A percentile compares a stretch with the other conserved stretches of the same genome.
phyloP scores from a whole-genome alignment of 169 alveolate genomes.

The Plasmodium malariae region DNA sequence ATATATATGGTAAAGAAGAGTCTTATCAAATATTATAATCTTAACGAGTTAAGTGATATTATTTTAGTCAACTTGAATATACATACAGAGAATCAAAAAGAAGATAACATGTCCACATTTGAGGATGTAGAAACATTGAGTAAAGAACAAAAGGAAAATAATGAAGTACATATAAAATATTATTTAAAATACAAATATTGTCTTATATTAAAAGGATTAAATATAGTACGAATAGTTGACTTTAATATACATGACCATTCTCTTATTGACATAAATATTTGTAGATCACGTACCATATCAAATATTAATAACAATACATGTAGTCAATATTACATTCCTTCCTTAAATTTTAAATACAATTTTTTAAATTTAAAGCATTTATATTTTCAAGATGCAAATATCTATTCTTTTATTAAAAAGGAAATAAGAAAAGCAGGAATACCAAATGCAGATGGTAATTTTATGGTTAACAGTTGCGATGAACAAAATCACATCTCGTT shows the following conservation, averaged over 20 bases:
- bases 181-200: conserved; percentile 24
- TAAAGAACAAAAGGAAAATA: background rate
- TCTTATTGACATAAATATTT: conserved; percentile 1
- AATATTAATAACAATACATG: background rate
- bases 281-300: background rate
- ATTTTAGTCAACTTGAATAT: conserved; percentile 7
- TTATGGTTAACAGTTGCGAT: no score
- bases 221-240: conserved; percentile 3
- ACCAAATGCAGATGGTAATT: no score
- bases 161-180: background rate
- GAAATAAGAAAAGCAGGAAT: conserved; percentile 4
- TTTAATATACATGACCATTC: conserved; percentile 25
- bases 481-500: no score
- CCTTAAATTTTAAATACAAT: conserved; percentile 28
- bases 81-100: background rate
- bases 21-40: background rate
- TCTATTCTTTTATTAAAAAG: background rate
- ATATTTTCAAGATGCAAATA: conserved; percentile 28
- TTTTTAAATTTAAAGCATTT: conserved; percentile 35
- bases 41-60: conserved; percentile 11
- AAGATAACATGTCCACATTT: background rate
- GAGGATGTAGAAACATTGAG: no score
- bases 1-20: background rate
- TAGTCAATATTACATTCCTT: conserved; percentile 39
- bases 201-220: conserved; percentile 4